Conservation (phyloP, 768 basidiomycete genomes). For the Crucibulum laeve region DNA sequence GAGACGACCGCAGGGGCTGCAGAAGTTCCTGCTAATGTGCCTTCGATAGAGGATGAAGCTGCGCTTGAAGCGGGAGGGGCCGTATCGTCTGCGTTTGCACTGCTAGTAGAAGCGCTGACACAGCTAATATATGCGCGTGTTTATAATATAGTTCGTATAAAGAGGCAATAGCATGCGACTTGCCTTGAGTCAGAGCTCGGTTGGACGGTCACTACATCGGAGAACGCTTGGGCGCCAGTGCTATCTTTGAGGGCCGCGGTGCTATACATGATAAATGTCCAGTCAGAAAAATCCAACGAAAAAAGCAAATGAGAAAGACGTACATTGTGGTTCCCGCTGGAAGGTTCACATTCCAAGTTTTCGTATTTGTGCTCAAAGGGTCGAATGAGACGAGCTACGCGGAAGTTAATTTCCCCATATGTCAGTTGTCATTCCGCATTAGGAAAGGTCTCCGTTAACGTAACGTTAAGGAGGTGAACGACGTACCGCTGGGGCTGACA, state of each 20-base stretch:
- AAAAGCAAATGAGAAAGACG: constrained; percentile 11
- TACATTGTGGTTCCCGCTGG: constrained; percentile 42
- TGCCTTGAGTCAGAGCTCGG: constrained; percentile 31
- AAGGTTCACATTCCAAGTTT: constrained; percentile 57
- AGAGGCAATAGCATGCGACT: constrained; percentile 1
- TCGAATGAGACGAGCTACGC: constrained; percentile 53
- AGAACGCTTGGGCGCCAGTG: constrained; percentile 49
- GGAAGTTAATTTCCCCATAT: constrained; percentile 9
- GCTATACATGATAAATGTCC: constrained; percentile 24
- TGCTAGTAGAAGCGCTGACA: too few species aligned
- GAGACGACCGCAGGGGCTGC: too few species aligned
- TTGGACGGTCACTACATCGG: constrained; percentile 43
- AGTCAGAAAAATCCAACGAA: background rate
- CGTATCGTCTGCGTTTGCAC: too few species aligned
- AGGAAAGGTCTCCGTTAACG: constrained; percentile 6
- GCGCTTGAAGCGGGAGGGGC: too few species aligned
- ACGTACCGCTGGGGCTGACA: constrained; percentile 46
- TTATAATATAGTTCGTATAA: too few species aligned
- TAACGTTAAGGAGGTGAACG: background rate
- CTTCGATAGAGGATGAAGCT: too few species aligned
- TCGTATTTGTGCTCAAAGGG: constrained; percentile 29
- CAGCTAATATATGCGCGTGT: too few species aligned
- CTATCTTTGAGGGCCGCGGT: constrained; percentile 54
- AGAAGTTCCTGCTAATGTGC: too few species aligned
- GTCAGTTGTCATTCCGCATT: constrained; percentile 10